Evolutionary conservation across 805 yeast genomes (phyloP), one percentile per base, ranked within the genome.

Genomic region (Metschnikowia bowlesiae): DNA sequence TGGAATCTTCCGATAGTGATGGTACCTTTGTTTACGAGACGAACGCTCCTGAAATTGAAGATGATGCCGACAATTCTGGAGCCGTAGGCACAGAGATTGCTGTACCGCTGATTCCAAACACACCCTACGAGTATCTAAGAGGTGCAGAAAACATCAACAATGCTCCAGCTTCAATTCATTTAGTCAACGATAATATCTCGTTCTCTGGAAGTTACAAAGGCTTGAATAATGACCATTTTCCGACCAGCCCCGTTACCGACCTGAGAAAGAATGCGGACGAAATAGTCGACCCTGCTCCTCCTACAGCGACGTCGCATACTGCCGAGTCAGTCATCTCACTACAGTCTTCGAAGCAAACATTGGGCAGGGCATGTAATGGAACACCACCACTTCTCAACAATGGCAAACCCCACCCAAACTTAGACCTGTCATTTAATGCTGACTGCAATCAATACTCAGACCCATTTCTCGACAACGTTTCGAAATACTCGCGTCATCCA

Each of bases 1-100:
- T 82, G 40, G 89, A 87, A 53, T 82, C 87, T 38, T 84, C 91
- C 33, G 97, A 91, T 64, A 83, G 90, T 28, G 96, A 91, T 58
- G 99, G 94, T 65, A 89, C 96, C 1, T 92, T 94, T 75, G 97
- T 92, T n/a, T 92, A 92, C 65, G 97, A 91, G 61, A 81, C 73
- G 44, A 57, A 57, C 40, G 55, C 58, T 30, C 65, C 63, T 52
- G 68, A 64, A 40, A 60, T 50, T 34, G 69, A 46, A 8, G 51
- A 47, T 4, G 44, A 36, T 39, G 46, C 50, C 16, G 54, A 47
- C 3, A 47, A 44, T 34, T 44, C 46, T 11, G 39, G 39, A 35
- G 16, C 39, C 13, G 32, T 28, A 18, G 39, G 33, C 5, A 41
- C 48, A 3, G 51, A 39, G 10, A 50, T 47, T 4, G 47, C 33